Percentiles rank a stretch among this genome's conserved stretches.
phyloP scores from a whole-genome alignment of 805 yeast species.

The Pichia heedii region DNA sequence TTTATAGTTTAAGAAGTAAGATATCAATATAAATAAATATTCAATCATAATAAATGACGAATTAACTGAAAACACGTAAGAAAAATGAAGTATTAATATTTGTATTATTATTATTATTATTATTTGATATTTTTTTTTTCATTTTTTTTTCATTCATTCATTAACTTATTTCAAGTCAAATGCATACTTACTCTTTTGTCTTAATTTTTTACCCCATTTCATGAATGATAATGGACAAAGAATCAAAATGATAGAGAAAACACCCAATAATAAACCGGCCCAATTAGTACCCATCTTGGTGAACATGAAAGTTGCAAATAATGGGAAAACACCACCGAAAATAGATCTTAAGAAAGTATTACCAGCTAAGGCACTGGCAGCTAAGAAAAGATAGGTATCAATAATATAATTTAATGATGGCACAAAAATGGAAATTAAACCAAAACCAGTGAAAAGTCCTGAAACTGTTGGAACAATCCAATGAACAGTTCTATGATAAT shows the following conservation, averaged over 20 bases:
- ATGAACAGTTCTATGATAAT: conserved; percentile 57
- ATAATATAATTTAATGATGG: conserved; percentile 64
- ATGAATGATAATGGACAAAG: conserved; percentile 65
- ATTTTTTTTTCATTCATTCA: too few species aligned
- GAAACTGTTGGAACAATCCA: conserved; percentile 77
- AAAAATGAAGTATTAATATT: too few species aligned
- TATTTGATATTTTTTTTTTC: too few species aligned
- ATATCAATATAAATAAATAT: too few species aligned
- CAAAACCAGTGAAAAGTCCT: conserved; percentile 57
- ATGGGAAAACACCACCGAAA: conserved; percentile 45
- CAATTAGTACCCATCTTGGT: conserved; percentile 59
- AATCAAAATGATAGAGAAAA: conserved; percentile 44
- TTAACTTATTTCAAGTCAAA: conserved; percentile 9
- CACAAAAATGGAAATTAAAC: conserved; percentile 58
- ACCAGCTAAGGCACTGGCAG: conserved; percentile 74
- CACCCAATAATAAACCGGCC: conserved; percentile 69
- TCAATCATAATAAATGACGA: too few species aligned
- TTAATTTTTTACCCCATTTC: conserved; percentile 46
- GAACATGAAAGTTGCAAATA: conserved; percentile 68
- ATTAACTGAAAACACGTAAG: too few species aligned
- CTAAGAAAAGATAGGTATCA: conserved; percentile 59
- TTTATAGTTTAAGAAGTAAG: too few species aligned
- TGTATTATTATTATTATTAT: too few species aligned
- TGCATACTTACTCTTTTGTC: conserved; percentile 53
- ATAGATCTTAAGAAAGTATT: conserved; percentile 62